Evolutionary conservation across 805 yeast species (phyloP).

Genomic region (Scheffersomyces spartinae): DNA sequence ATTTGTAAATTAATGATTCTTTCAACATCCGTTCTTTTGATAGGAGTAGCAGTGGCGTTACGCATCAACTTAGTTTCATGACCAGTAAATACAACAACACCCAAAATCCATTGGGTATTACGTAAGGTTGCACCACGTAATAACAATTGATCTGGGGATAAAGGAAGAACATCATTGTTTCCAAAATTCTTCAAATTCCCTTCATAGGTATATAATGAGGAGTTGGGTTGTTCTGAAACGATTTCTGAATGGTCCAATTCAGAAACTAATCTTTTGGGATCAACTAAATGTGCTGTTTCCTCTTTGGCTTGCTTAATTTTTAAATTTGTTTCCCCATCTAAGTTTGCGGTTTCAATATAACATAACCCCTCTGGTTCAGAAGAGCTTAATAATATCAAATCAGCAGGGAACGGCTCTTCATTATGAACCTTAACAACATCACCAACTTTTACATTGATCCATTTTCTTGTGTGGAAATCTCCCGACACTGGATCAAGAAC

Average conservation of each 20-base stretch:
- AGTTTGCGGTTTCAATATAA: slow-evolving; percentile 92
- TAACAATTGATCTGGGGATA: slow-evolving; percentile 83
- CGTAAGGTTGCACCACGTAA: slow-evolving; percentile 92
- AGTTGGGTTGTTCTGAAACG: slow-evolving; percentile 85
- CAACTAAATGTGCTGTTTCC: slow-evolving; percentile 65
- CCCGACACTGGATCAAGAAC: slow-evolving; percentile 51
- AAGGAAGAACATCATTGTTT: slow-evolving; percentile 41
- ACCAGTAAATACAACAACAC: slow-evolving; percentile 90
- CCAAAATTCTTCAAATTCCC: slow-evolving; percentile 64
- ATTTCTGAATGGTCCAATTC: slow-evolving; percentile 30
- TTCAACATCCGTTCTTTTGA: slow-evolving; percentile 94
- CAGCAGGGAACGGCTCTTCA: slow-evolving; percentile 93
- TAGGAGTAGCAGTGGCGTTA: slow-evolving; percentile 97
- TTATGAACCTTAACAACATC: slow-evolving; percentile 77
- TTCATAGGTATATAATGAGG: slow-evolving; percentile 88
- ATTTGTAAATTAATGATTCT: slow-evolving; percentile 89
- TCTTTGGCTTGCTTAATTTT: slow-evolving; percentile 82
- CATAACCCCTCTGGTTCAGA: slow-evolving; percentile 98
- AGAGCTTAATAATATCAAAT: slow-evolving; percentile 69
- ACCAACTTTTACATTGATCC: slow-evolving; percentile 88
- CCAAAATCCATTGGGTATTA: slow-evolving; percentile 92
- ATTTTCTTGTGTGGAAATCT: slow-evolving; percentile 52
- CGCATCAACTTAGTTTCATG: slow-evolving; percentile 98
- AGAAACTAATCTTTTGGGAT: slow-evolving; percentile 40
- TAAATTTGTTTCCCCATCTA: slow-evolving; percentile 95